Evolutionary conservation across 2,329 filamentous ascomycete genomes (phyloP).

Genomic region (Endoconidiophora polonica): DNA sequence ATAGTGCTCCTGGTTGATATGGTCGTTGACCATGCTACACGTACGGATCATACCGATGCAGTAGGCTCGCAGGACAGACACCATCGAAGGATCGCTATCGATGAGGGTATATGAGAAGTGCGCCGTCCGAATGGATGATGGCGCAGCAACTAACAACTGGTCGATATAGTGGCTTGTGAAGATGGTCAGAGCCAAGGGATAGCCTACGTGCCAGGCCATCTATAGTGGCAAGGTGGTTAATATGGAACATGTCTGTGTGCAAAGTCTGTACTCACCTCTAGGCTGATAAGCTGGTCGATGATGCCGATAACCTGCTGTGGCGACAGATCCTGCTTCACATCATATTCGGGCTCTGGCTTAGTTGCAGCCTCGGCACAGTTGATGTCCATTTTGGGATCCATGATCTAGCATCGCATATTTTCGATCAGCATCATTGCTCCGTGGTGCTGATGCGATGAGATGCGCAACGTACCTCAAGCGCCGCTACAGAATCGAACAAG

Average conservation of each 20-base stretch:
- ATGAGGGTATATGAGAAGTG: slow-evolving; percentile 33
- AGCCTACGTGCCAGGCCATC: slow-evolving; percentile 96
- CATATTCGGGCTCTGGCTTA: slow-evolving; percentile 68
- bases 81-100: slow-evolving; percentile 28
- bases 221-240: slow-evolving; percentile 21
- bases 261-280: slow-evolving; percentile 44
- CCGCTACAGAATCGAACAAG: slow-evolving; percentile 83
- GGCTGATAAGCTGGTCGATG: slow-evolving; percentile 80
- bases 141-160: slow-evolving; percentile 55
- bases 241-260: too few relatives aligned
- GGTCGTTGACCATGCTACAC: slow-evolving; percentile 61
- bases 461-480: slow-evolving; percentile 44
- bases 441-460: neutral
- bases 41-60: slow-evolving; percentile 72
- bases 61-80: slow-evolving; percentile 62
- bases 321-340: slow-evolving; percentile 48
- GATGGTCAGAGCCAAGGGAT: slow-evolving; percentile 83
- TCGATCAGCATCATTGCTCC: neutral
- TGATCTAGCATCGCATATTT: slow-evolving; percentile 49
- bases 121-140: slow-evolving; percentile 45
- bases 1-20: slow-evolving; percentile 68
- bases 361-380: slow-evolving; percentile 66
- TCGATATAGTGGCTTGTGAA: slow-evolving; percentile 89
- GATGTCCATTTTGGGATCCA: slow-evolving; percentile 98
- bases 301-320: slow-evolving; percentile 78